Evolutionary conservation across 2,329 filamentous ascomycete species (phyloP).

Genomic region (Colletotrichum costaricense): DNA sequence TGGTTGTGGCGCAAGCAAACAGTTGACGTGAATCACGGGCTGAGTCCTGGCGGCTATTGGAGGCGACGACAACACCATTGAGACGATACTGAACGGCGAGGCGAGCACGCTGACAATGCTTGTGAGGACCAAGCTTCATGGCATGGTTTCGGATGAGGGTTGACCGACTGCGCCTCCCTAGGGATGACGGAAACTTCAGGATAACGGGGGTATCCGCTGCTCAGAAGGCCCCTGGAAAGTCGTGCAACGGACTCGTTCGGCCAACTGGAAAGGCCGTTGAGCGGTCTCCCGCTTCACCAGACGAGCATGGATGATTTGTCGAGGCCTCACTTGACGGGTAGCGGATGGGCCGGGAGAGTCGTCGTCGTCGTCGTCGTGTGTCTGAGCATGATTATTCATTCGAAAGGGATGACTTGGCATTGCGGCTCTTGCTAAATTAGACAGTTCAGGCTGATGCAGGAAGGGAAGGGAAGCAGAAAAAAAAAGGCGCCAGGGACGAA

Average conservation of each 20-base stretch:
- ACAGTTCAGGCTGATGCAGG: constrained; percentile 6
- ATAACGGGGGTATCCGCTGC: constrained; percentile 13
- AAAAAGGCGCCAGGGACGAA: background rate
- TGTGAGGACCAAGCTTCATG: constrained; percentile 21
- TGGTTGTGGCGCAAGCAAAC: background rate
- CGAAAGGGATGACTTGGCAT: constrained; percentile 16
- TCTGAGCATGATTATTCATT: constrained; percentile 4
- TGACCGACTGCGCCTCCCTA: constrained; percentile 29
- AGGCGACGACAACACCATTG: background rate
- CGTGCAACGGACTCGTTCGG: constrained; percentile 6
- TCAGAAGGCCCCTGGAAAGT: background rate
- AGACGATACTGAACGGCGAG: background rate
- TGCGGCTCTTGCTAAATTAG: constrained; percentile 30
- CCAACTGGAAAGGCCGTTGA: constrained; percentile 2
- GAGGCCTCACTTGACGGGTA: background rate
- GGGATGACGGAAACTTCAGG: constrained; percentile 1
- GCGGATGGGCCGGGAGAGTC: constrained; percentile 30
- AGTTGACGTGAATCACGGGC: background rate
- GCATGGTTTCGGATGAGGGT: constrained; percentile 29
- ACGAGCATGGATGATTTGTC: constrained; percentile 1
- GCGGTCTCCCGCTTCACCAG: constrained; percentile 31
- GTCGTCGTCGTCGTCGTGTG: background rate
- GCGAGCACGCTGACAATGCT: constrained; percentile 4
- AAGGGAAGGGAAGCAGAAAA: background rate
- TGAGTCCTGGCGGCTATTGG: background rate